Evolutionary conservation across 768 basidiomycete genomes (phyloP), one percentile per base, ranked within the genome.

Genomic region (Naganishia onofrii): DNA sequence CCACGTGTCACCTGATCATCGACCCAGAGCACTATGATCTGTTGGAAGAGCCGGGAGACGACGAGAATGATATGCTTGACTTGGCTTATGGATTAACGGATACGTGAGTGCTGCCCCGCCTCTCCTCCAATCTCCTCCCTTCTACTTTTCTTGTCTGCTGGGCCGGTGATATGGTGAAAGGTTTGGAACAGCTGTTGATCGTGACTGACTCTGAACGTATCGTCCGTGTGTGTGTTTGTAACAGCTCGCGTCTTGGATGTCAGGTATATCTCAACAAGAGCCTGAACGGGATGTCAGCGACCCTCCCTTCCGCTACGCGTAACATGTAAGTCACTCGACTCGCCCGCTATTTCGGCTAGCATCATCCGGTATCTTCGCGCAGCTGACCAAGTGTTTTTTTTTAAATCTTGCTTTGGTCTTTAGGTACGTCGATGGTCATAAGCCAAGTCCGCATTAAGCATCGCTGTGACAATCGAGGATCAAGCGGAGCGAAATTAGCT

Each of bases 261-360:
- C 84, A 85, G 74, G 83, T 85, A 79, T 81, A 88, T 65, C 80
- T 99, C 32, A 91, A 89, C 12, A 87, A 84, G 68, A 90, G 90
- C 58, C 80, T 97, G 74, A 90, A 96, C 76, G 93, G 91, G 28
- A 88, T 95, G 78, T 86, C 85, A 0, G 90, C 88, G n/a, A 90
- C 84, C 13, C 83, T 99, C 26, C 95, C 95, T 0, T 85, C 89
- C 26, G 95, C 95, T 19, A 97, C 95, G 38, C 83, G 95, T 78
- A 98, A 97, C 83, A 92, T 99, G 92, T 94, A 93, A 79, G 92
- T 95, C 44, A n/a, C n/a, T n/a, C n/a, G n/a, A n/a, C n/a, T n/a
- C n/a, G n/a, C n/a, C n/a, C n/a, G n/a, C n/a, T n/a, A n/a, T n/a
- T n/a, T n/a, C n/a, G n/a, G n/a, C n/a, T n/a, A n/a, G 10, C 48